A percentile compares a stretch with the other conserved stretches of the same genome.
These are phyloP conservation scores for Hanseniaspora taiwanica DNA, from an alignment of 805 yeast species.

Conservation along the genomic window DNA sequence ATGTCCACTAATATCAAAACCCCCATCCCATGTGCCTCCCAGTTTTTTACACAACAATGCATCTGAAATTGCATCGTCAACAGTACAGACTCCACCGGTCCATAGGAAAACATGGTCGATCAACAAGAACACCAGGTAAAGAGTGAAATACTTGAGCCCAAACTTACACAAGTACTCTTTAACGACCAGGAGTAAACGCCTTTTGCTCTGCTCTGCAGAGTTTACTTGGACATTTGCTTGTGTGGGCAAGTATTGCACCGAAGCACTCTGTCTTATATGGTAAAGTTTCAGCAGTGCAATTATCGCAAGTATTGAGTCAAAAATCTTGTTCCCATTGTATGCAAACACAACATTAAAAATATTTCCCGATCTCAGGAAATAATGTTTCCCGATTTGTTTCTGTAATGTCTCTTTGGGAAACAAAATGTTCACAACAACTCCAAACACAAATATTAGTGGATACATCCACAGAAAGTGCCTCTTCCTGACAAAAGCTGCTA, in stretches of 20 bases:
- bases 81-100: conserved; percentile 24
- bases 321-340: conserved; percentile 22
- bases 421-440: conserved; percentile 10
- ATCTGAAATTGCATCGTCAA: conserved; percentile 13
- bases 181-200: too few species aligned
- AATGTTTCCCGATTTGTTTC: conserved; percentile 10
- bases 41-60: conserved; percentile 21
- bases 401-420: conserved; percentile 11
- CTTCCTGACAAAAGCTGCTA: background rate
- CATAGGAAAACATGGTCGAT: conserved; percentile 22
- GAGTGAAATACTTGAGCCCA: conserved; percentile 13
- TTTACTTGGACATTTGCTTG: conserved; percentile 7
- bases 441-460: conserved; percentile 11
- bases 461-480: conserved; percentile 5
- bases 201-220: too few species aligned
- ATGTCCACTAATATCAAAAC: conserved; percentile 44
- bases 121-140: conserved; percentile 15
- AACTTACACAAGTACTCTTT: conserved; percentile 16
- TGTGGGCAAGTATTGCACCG: background rate
- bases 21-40: conserved; percentile 32
- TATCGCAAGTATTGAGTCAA: conserved; percentile 12
- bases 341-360: conserved; percentile 24
- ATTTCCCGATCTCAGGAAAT: conserved; percentile 17
- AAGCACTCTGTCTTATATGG: background rate
- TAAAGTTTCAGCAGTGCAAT: conserved; percentile 8